Percentiles rank a stretch among this genome's conserved stretches.
Evolutionary conservation across 257 asterid species (phyloP).

Genomic region (Ajuga chamaepitys): DNA sequence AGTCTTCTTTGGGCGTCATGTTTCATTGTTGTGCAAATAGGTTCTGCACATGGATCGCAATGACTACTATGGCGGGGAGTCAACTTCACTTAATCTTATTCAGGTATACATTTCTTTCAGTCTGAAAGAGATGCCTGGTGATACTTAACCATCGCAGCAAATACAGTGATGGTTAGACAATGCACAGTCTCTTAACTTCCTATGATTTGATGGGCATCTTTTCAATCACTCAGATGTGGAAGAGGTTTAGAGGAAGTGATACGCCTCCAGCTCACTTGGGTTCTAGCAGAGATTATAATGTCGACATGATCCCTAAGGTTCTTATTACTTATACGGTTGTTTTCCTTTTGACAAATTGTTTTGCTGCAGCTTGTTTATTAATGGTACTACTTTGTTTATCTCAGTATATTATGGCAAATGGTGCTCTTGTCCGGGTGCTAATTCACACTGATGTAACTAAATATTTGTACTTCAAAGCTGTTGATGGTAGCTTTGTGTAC

Average conservation of each 20-base stretch:
- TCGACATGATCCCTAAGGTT: conserved; percentile 98
- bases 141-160: not conserved
- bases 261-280: conserved; percentile 83
- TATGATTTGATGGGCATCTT: not conserved
- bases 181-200: not conserved
- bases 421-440: conserved; percentile 86
- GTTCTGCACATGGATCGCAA: conserved; percentile 66
- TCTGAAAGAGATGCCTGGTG: not conserved
- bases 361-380: conserved; percentile 2
- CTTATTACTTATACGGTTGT: conserved; percentile 1
- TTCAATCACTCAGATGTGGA: conserved; percentile 47
- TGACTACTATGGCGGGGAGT: conserved; percentile 66
- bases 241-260: conserved; percentile 89
- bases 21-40: conserved; percentile 20
- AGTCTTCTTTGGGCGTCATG: conserved; percentile 6
- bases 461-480: conserved; percentile 88
- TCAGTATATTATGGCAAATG: conserved; percentile 98
- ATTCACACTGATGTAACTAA: conserved; percentile 94
- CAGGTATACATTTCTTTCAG: conserved; percentile 27
- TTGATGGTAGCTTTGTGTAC: conserved; percentile 93
- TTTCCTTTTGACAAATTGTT: not conserved
- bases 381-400: conserved; percentile 6
- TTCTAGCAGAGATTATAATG: conserved; percentile 87
- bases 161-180: not conserved
- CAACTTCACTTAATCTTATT: conserved; percentile 56